Conservation (phyloP, 164 flowering plant genomes). For the Platanus orientalis region DNA sequence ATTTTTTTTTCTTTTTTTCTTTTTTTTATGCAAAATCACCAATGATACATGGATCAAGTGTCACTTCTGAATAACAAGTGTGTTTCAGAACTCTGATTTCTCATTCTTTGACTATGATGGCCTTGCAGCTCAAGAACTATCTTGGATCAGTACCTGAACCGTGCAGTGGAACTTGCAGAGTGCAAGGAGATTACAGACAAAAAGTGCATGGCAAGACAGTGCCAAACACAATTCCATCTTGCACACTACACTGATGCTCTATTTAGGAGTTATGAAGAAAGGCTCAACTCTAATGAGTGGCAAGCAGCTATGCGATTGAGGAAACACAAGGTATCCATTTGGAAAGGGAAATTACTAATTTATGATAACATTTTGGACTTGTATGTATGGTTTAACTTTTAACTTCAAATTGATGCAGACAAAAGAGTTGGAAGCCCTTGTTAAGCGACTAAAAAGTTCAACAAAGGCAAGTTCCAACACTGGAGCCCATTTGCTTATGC, state of each 20-base stretch:
- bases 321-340: slow-evolving; percentile 77
- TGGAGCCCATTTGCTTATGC: slow-evolving; percentile 4
- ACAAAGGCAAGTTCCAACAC: slow-evolving; percentile 48
- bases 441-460: slow-evolving; percentile 60
- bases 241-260: slow-evolving; percentile 97
- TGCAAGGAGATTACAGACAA: slow-evolving; percentile 30
- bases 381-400: neutral
- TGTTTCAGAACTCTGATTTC: neutral
- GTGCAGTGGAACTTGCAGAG: slow-evolving; percentile 69
- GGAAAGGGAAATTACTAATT: slow-evolving; percentile 1
- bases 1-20: neutral
- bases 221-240: slow-evolving; percentile 86
- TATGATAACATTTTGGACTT: neutral
- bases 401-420: slow-evolving; percentile 40
- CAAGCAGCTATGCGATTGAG: slow-evolving; percentile 89
- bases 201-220: slow-evolving; percentile 46
- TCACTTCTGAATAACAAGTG: neutral
- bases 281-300: slow-evolving; percentile 88
- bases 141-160: slow-evolving; percentile 85
- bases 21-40: too few relatives aligned
- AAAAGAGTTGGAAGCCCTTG: slow-evolving; percentile 80
- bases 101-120: slow-evolving; percentile 13
- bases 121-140: slow-evolving; percentile 84
- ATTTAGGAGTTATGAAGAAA: slow-evolving; percentile 85
- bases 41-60: neutral